phyloP scores from a whole-genome alignment of 768 basidiomycete species.

The Mycena albidolilacea region DNA sequence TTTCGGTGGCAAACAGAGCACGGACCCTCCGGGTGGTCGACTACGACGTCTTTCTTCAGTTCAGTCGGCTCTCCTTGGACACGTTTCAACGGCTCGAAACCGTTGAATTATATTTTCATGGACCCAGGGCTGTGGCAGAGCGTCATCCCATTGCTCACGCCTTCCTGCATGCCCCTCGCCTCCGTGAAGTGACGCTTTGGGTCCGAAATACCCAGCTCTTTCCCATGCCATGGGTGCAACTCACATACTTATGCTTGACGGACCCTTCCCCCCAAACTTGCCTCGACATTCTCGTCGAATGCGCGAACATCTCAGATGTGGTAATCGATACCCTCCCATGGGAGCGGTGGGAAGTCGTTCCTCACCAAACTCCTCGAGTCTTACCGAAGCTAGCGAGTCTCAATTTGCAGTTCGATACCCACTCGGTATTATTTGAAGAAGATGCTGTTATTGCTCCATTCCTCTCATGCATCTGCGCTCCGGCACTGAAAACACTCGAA shows the following conservation, averaged over 20 bases:
- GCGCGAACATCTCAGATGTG: background rate
- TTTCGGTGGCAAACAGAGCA: background rate
- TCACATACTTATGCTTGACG: background rate
- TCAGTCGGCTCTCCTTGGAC: background rate
- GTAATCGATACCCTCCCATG: background rate
- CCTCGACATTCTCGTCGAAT: background rate
- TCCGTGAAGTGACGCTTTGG: background rate
- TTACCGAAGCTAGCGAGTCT: background rate
- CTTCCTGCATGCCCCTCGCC: background rate
- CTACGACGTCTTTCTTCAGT: background rate
- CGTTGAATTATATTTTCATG: background rate
- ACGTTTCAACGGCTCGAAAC: background rate
- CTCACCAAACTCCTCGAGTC: conserved; percentile 1
- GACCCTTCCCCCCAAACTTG: conserved; percentile 1
- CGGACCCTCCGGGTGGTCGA: conserved; percentile 1
- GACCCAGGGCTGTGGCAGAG: background rate
- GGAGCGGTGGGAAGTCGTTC: conserved; percentile 1
- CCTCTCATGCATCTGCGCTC: conserved; percentile 1
- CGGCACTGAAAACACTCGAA: background rate
- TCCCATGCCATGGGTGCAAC: conserved; percentile 1
- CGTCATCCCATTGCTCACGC: background rate
- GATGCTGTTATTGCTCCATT: background rate
- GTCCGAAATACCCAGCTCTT: background rate
- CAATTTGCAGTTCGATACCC: background rate
- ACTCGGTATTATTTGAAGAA: background rate